Conservation (phyloP, 805 yeast genomes). For the Schizosaccharomyces pombe region ASM294v3 CU329670.1:120501-121000, state of each 20-base stretch:
- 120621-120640: too few species aligned
- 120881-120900: slow-evolving; percentile 36
- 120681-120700: not conserved
- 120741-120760: not conserved
- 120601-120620: too few species aligned
- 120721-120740: not conserved
- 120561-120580: too few species aligned
- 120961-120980: slow-evolving; percentile 47
- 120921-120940: slow-evolving; percentile 41
- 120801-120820: slow-evolving; percentile 37
- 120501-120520: too few species aligned
- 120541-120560: too few species aligned
- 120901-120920: slow-evolving; percentile 32
- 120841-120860: slow-evolving; percentile 23
- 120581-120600: too few species aligned
- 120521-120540: too few species aligned
- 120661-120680: slow-evolving; percentile 1
- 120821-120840: slow-evolving; percentile 27
- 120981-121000: slow-evolving; percentile 39
- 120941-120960: slow-evolving; percentile 50
- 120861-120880: slow-evolving; percentile 34
- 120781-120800: slow-evolving; percentile 13
- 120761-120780: not conserved
- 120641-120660: not conserved
- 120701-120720: not conserved